Evolutionary conservation across 257 asterid species (phyloP).

Genomic region (Ballota nigra): DNA sequence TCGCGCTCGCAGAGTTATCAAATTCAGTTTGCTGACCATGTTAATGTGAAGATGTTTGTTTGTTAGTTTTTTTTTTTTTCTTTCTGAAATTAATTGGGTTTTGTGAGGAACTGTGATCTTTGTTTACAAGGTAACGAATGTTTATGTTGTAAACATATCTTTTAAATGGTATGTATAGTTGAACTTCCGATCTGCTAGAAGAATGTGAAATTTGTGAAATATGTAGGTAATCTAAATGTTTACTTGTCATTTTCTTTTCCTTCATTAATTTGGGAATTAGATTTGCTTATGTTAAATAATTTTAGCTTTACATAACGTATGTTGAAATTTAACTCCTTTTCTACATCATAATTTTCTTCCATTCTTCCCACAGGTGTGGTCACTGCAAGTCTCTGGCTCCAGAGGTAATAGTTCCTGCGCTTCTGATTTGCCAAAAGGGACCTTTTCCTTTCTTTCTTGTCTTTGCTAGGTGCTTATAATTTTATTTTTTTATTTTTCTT

Average conservation of each 20-base stretch:
- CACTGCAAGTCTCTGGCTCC: slow-evolving; percentile 92
- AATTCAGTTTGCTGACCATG: slow-evolving; percentile 4
- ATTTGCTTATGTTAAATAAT: not conserved
- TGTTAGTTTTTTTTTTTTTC: too few relatives aligned
- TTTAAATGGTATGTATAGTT: not conserved
- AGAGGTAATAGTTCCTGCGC: slow-evolving; percentile 51
- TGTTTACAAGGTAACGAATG: not conserved
- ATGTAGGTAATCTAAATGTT: not conserved
- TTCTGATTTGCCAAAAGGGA: not conserved
- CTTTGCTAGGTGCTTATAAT: not conserved
- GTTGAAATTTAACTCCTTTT: not conserved
- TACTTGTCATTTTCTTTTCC: not conserved
- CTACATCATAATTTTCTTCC: not conserved
- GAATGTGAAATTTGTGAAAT: not conserved
- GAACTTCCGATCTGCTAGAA: not conserved
- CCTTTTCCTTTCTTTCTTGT: not conserved
- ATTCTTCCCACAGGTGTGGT: slow-evolving; percentile 73
- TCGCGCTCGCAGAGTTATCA: not conserved
- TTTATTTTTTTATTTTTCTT: not conserved
- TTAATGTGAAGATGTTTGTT: not conserved
- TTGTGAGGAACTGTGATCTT: not conserved
- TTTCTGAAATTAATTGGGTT: not conserved
- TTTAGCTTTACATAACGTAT: not conserved
- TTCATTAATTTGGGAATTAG: not conserved
- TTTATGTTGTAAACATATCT: not conserved